Base-by-base conservation (phyloP, 108 stramenopile species). In the Schizochytrium sp. region DNA sequence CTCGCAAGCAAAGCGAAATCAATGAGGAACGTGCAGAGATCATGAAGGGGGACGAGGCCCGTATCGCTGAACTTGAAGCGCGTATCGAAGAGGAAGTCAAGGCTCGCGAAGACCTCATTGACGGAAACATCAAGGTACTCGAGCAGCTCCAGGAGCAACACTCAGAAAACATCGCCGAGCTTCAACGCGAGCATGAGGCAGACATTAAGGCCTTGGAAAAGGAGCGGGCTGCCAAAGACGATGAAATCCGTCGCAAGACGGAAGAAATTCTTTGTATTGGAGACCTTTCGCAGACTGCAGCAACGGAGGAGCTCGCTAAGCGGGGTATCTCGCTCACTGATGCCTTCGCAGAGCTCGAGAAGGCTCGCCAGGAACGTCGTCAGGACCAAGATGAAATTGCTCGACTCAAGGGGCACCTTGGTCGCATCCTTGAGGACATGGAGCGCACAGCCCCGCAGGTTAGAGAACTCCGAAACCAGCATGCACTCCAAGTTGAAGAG, bases 341-440 rank as follows among this genome's bases (percentile, higher is more conserved):
- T 13, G 50, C 53, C 50, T 83, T 55, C 40, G 40, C 76, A 1
- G 50, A 55, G 28, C 53, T 49, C 15, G 76, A 49, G 40, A 49
- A 83, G 76, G 5, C 76, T 10, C 76, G 76, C 5, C 17, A 83
- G 76, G 76, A 83, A 40, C 76, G 0, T 5, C 50, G 47, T 53
- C 50, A 17, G 15, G 53, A 55, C 76, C 76, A 55, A 38, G 76
- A 49, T 38, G 76, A 83, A 28, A 55, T 55, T 1, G 3, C 76
- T 38, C 50, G 10, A n/a, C 76, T 83, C 3, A 83, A 83, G 76
- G 53, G 8, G 28, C 76, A 83, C 15, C 47, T 83, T 8, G 50
- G n/a, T 47, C 76, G 28, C 8, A 83, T 83, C 47, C 76, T 83
- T 38, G 76, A 49, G 40, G 76, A 83, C 47, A 83, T 83, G 47